A percentile compares a stretch with the other conserved stretches of the same genome.
These are phyloP conservation scores for Elongisporangium prolatum DNA, from an alignment of 352 stramenopile genomes.

Conservation along the genomic window DNA sequence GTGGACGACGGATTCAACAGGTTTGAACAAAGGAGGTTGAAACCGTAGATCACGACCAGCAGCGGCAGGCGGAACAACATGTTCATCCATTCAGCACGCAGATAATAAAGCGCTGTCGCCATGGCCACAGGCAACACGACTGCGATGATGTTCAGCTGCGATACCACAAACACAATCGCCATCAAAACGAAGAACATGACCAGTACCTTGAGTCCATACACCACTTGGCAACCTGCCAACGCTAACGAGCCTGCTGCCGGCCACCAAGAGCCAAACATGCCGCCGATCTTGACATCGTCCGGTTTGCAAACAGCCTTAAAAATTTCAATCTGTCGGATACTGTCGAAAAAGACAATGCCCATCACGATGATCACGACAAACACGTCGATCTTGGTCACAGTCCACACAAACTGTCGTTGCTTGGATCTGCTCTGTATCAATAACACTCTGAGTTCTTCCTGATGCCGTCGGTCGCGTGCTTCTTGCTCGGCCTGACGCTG, in stretches of 20 bases:
- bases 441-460: conserved; percentile 23
- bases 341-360: conserved; percentile 75
- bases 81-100: conserved; percentile 77
- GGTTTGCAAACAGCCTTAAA: conserved; percentile 53
- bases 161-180: conserved; percentile 45
- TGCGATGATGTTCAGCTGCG: conserved; percentile 61
- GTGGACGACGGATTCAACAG: conserved; percentile 39
- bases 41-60: conserved; percentile 62
- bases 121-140: conserved; percentile 44
- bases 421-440: conserved; percentile 23
- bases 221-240: conserved; percentile 60
- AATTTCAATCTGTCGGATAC: conserved; percentile 49
- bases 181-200: conserved; percentile 36
- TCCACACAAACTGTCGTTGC: conserved; percentile 52
- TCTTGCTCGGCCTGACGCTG: conserved; percentile 48
- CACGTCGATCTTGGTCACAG: conserved; percentile 65
- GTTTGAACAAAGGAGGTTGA: conserved; percentile 52
- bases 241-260: conserved; percentile 43
- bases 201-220: conserved; percentile 66
- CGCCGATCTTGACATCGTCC: conserved; percentile 38
- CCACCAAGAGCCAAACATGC: conserved; percentile 50
- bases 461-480: conserved; percentile 22
- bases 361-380: conserved; percentile 70
- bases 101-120: conserved; percentile 46
- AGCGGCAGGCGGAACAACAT: conserved; percentile 71